A percentile compares a stretch with the other conserved stretches of the same genome.
Evolutionary conservation across 139 green algal species (phyloP).

Genomic region (Chlorella sp.): DNA sequence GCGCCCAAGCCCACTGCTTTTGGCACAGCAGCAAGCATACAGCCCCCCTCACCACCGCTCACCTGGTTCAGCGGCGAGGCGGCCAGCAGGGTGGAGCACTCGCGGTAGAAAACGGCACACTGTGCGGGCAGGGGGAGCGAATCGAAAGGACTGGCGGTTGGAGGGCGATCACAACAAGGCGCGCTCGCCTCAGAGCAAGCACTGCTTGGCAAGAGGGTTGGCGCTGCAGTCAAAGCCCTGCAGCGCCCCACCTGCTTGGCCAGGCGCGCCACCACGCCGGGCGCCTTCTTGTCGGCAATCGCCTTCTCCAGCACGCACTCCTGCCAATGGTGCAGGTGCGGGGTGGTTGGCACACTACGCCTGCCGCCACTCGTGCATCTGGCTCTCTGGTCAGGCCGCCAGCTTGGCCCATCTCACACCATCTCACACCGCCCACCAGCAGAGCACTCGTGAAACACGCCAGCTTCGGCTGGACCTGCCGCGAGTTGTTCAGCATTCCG

Average conservation of each 20-base stretch:
- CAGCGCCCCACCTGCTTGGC: constrained; percentile 66
- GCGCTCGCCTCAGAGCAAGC: too few species aligned
- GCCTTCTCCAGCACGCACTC: constrained; percentile 94
- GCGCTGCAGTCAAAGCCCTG: background rate
- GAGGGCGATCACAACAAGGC: background rate
- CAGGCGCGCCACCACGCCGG: constrained; percentile 72
- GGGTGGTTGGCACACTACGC: background rate
- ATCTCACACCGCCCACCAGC: too few species aligned
- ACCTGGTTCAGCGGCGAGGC: constrained; percentile 45
- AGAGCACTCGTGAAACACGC: too few species aligned
- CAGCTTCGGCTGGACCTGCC: too few species aligned
- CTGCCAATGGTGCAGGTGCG: constrained; percentile 41
- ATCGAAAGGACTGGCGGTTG: too few species aligned
- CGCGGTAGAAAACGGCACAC: constrained; percentile 73
- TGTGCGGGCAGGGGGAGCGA: constrained; percentile 54
- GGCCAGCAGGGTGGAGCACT: constrained; percentile 64
- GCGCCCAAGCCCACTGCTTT: too few species aligned
- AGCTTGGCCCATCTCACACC: too few species aligned
- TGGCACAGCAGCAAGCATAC: too few species aligned
- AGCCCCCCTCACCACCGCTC: background rate
- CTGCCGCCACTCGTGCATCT: background rate
- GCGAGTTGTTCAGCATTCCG: too few species aligned
- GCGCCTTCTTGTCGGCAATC: constrained; percentile 75
- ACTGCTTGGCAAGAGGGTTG: too few species aligned
- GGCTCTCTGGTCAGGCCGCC: too few species aligned